Conservation (phyloP, 2,329 filamentous ascomycete genomes). For the Aspergillus sp. region DNA sequence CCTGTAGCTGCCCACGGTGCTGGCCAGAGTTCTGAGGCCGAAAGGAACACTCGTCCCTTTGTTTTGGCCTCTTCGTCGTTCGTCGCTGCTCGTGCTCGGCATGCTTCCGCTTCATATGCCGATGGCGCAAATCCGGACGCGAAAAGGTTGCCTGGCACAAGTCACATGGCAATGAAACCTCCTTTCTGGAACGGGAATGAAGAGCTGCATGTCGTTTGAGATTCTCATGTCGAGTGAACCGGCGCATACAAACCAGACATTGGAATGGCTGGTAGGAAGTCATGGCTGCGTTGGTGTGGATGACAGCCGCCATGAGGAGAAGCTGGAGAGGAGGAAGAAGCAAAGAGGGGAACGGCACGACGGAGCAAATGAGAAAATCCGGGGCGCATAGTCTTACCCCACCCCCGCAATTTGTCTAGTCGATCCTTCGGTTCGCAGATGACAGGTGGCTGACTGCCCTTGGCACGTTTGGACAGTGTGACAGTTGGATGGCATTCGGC, state of each 20-base stretch:
- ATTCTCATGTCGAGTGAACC: conserved; percentile 45
- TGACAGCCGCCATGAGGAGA: conserved; percentile 1
- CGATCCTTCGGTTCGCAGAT: neutral
- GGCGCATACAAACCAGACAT: conserved; percentile 41
- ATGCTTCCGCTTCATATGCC: conserved; percentile 48
- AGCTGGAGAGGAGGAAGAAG: neutral
- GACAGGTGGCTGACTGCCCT: neutral
- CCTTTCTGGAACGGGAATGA: conserved; percentile 36
- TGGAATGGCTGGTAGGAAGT: conserved; percentile 42
- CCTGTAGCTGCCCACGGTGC: no score
- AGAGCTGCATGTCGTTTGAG: conserved; percentile 47
- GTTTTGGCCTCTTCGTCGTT: conserved; percentile 6
- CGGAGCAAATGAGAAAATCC: conserved; percentile 6
- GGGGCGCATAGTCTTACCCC: conserved; percentile 4
- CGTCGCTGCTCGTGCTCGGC: conserved; percentile 25
- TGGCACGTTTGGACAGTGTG: neutral
- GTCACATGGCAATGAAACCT: conserved; percentile 37
- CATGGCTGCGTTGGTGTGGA: neutral
- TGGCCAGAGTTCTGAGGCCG: conserved; percentile 1
- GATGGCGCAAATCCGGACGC: conserved; percentile 41
- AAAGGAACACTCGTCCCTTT: neutral
- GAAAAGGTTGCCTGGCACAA: conserved; percentile 46
- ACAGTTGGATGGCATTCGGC: neutral
- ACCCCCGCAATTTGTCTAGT: neutral
- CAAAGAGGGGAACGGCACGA: neutral